Evolutionary conservation across 78 protist genomes (phyloP).

Genomic region (Anaeramoeba flamelloides): DNA sequence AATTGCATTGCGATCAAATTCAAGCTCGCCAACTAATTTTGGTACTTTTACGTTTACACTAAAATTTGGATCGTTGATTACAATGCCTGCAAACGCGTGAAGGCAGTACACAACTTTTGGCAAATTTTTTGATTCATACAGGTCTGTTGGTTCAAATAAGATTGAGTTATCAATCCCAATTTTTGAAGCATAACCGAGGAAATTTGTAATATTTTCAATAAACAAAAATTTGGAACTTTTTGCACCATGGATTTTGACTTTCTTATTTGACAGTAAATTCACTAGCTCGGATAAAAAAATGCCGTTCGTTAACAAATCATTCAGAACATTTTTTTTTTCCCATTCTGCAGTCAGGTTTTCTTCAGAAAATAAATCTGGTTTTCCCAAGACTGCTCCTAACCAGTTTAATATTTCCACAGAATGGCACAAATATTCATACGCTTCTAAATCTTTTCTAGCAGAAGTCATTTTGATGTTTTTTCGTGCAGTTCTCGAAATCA

Average conservation of each 20-base stretch:
- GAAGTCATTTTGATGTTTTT: too few relatives aligned
- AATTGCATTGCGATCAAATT: not conserved
- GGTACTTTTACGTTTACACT: not conserved
- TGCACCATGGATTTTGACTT: not conserved
- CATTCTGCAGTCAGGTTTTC: not conserved
- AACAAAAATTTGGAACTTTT: not conserved
- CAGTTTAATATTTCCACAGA: not conserved
- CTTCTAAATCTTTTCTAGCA: too few relatives aligned
- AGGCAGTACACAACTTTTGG: not conserved
- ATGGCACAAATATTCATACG: not conserved
- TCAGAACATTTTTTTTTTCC: not conserved
- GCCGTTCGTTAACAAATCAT: not conserved
- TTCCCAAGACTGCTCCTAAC: not conserved
- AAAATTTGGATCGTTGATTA: not conserved
- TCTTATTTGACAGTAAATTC: not conserved
- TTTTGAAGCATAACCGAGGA: not conserved
- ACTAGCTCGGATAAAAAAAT: not conserved
- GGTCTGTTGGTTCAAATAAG: not conserved
- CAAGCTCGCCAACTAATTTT: not conserved
- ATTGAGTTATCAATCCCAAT: not conserved
- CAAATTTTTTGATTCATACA: not conserved
- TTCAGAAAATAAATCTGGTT: not conserved
- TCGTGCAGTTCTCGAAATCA: too few relatives aligned
- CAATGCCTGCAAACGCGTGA: not conserved
- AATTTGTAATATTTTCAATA: not conserved